Evolutionary conservation across 2,329 filamentous ascomycete species (phyloP).

Genomic region (Aspergillus sojae): DNA sequence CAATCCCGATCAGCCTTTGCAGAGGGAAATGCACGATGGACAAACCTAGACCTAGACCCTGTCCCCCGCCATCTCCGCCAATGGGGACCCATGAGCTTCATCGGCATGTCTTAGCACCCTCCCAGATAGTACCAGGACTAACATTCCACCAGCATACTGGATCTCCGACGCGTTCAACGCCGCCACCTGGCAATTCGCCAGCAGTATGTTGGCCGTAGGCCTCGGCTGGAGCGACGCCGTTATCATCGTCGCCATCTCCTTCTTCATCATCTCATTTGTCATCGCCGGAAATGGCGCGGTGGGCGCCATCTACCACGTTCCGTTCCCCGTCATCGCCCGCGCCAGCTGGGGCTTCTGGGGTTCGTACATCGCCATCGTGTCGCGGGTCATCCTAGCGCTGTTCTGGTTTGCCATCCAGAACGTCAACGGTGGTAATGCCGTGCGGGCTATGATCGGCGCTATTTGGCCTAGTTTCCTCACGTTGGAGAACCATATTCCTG

Average conservation of each 20-base stretch:
- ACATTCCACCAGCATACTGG: constrained; percentile 48
- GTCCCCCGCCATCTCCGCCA: constrained; percentile 47
- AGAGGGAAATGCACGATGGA: constrained; percentile 47
- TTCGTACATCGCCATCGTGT: constrained; percentile 58
- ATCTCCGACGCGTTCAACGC: constrained; percentile 56
- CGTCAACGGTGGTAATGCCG: constrained; percentile 61
- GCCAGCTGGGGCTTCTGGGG: constrained; percentile 62
- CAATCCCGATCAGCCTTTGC: constrained; percentile 52
- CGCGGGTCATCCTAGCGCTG: constrained; percentile 56
- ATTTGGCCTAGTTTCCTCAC: constrained; percentile 51
- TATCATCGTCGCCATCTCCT: constrained; percentile 54
- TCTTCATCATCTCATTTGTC: constrained; percentile 60
- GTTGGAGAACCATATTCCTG: constrained; percentile 43
- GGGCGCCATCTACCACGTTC: constrained; percentile 54
- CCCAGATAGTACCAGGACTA: neutral
- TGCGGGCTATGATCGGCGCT: constrained; percentile 56
- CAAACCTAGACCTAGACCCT: constrained; percentile 55
- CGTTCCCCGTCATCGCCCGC: constrained; percentile 59
- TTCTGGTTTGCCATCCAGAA: constrained; percentile 70
- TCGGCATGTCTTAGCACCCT: constrained; percentile 28
- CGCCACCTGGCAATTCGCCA: constrained; percentile 59
- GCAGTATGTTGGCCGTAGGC: constrained; percentile 53
- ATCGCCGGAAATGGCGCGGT: constrained; percentile 64
- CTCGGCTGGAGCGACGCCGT: constrained; percentile 56
- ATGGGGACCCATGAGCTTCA: constrained; percentile 50